Evolutionary conservation across 257 asterid species (phyloP), one percentile per base, ranked within the genome.

Genomic region (Nicotiana paniculata): DNA sequence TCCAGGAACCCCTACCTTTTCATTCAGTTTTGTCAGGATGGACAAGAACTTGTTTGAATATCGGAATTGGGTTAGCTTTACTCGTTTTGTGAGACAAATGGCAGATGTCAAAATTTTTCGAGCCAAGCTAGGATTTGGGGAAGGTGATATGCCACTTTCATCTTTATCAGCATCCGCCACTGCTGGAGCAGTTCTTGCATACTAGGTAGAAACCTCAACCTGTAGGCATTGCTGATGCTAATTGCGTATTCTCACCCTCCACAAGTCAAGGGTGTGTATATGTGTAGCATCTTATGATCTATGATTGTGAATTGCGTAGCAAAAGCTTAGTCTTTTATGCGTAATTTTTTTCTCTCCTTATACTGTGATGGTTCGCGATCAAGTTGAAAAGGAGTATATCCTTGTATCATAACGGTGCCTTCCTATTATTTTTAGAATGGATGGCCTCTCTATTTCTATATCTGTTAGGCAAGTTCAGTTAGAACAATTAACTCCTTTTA

Each of bases 21-120:
- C 98, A 9, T 93, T 90, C 88, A 93, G 90, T 87, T 91, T 93
- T 37, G 90, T 86, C 55, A 89, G 98, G 83, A 90, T 93, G 98
- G 93, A 90, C 86, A 91, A 81, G 70, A 83, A 81, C 82, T 59
- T 93, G 85, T 87, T 93, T 57, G 96, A 89, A 77, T 65, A 83
- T 55, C 87, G 86, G 8, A 88, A 86, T 62, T 92, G 93, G 92
- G 88, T 62, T 6, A 87, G 89, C 81, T 93, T 93, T 86, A 88
- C 96, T 21, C 85, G 91, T 21, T 92, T 93, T 77, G 95, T 91
- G 85, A 90, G 90, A 79, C 92, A 88, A 58, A 90, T 92, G 88
- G 86, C 96, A 3, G 87, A 86, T 70, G 79, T 83, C 72, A 88
- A 83, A 86, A 57, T 59, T 83, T 87, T 88, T 83, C 91, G 85